Base-by-base conservation (phyloP, 2,329 filamentous ascomycete genomes). In the Diplodia corticola region DNA sequence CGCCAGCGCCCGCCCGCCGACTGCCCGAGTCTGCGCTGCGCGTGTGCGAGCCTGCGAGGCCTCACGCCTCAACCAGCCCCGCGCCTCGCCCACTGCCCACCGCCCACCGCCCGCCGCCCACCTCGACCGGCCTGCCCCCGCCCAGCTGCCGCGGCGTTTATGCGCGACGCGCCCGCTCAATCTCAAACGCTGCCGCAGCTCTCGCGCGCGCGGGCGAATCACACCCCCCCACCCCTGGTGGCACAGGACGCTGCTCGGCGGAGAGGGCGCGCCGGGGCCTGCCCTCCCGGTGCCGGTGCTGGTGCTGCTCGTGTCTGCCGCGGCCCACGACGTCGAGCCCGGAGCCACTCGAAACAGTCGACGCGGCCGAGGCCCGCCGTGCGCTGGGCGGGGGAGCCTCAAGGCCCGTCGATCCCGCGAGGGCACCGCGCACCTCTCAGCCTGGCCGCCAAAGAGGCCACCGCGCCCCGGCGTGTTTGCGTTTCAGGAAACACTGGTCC, bases 361-460 rank as follows among this genome's bases (percentile, higher is more conserved):
- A 61, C 40, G 57, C 57, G 57, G 57, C 57, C 57, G 57, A 61
- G 57, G 57, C 57, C 57, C 57, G 57, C 57, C 35, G 54, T 20
- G 44, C 57, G 40, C 40, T 49, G 57, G 57, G 55, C 55, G 55
- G 55, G 55, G 37, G 46, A 60, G 55, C 37, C 55, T 48, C 37
- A 57, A 33, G 55, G 40, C 37, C 55, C 22, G 55, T 48, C 55
- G 55, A 60, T 60, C 54, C 53, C 53, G 33, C n/a, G n/a, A n/a
- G n/a, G n/a, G n/a, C n/a, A n/a, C n/a, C n/a, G n/a, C n/a, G n/a
- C n/a, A n/a, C n/a, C n/a, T n/a, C n/a, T n/a, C n/a, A n/a, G n/a
- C n/a, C n/a, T 5, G 57, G 57, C 57, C 57, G 44, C 57, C 48
- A 46, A 61, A 61, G 44, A 49, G 57, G 57, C 57, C 57, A 37